Percentiles rank a stretch among this genome's conserved stretches.
Conservation (phyloP, 2,329 filamentous ascomycete species). For the Chaetoscypha palmicola region DNA sequence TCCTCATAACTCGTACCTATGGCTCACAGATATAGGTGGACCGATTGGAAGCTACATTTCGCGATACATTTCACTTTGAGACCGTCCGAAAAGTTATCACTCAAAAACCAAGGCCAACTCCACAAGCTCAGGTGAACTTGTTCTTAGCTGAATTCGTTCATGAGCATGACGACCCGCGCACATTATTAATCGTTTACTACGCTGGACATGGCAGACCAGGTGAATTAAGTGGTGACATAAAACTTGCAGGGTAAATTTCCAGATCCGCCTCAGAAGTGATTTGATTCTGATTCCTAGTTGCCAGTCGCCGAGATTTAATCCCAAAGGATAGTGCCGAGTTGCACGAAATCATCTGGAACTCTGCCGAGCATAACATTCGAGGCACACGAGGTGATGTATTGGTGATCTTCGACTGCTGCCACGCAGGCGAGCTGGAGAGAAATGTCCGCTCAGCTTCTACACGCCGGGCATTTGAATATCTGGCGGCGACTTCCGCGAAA, state of each 20-base stretch:
- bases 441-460: background rate
- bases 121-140: constrained; percentile 11
- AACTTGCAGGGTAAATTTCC: constrained; percentile 8
- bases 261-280: background rate
- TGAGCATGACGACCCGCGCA: constrained; percentile 5
- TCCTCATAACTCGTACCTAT: background rate
- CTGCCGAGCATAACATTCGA: constrained; percentile 7
- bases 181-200: constrained; percentile 16
- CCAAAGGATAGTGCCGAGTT: background rate
- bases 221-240: background rate
- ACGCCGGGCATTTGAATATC: constrained; percentile 16
- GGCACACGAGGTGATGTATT: constrained; percentile 12
- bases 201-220: constrained; percentile 13
- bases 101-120: background rate
- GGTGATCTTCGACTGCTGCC: constrained; percentile 20
- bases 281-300: background rate
- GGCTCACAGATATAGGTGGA: constrained; percentile 8
- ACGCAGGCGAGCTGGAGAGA: constrained; percentile 11
- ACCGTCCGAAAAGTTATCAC: background rate
- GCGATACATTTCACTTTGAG: constrained; percentile 7
- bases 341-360: constrained; percentile 12
- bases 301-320: background rate
- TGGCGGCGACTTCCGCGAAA: constrained; percentile 11
- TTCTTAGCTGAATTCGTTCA: constrained; percentile 11
- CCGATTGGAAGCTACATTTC: constrained; percentile 1